Evolutionary conservation across 768 basidiomycete genomes (phyloP).

Genomic region (Boletus rex-veris): DNA sequence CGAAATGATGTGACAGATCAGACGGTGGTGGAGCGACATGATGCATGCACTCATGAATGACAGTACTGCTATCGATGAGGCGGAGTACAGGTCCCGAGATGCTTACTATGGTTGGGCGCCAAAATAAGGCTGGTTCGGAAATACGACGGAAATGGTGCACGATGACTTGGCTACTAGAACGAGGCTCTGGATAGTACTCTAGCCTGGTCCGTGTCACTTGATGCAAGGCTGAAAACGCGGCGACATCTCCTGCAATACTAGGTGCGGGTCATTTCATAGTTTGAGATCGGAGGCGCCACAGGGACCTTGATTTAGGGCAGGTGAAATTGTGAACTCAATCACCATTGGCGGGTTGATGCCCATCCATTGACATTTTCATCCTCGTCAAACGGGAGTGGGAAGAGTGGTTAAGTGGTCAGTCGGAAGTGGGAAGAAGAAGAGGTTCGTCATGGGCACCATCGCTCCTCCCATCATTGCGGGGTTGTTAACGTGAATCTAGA

Average conservation of each 20-base stretch:
- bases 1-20: slow-evolving; percentile 21
- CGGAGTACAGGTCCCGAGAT: slow-evolving; percentile 25
- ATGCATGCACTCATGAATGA: slow-evolving; percentile 12
- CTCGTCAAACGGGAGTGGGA: slow-evolving; percentile 63
- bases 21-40: slow-evolving; percentile 14
- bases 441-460: slow-evolving; percentile 37
- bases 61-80: slow-evolving; percentile 29
- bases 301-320: slow-evolving; percentile 34
- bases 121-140: slow-evolving; percentile 20
- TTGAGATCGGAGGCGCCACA: slow-evolving; percentile 24
- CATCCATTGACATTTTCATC: slow-evolving; percentile 43
- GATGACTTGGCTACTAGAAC: slow-evolving; percentile 19
- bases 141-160: slow-evolving; percentile 24
- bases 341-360: slow-evolving; percentile 19
- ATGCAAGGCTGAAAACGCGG: slow-evolving; percentile 12
- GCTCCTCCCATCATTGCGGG: slow-evolving; percentile 3
- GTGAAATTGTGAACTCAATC: slow-evolving; percentile 18
- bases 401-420: slow-evolving; percentile 61
- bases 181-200: slow-evolving; percentile 17
- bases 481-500: slow-evolving; percentile 27
- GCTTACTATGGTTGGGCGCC: slow-evolving; percentile 13
- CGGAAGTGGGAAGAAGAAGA: slow-evolving; percentile 75
- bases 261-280: slow-evolving; percentile 8
- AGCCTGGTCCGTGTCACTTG: slow-evolving; percentile 6
- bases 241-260: not conserved